These are phyloP conservation scores for Pythium scleroteichum DNA, from an alignment of 352 stramenopile genomes.

Conservation along the genomic window DNA sequence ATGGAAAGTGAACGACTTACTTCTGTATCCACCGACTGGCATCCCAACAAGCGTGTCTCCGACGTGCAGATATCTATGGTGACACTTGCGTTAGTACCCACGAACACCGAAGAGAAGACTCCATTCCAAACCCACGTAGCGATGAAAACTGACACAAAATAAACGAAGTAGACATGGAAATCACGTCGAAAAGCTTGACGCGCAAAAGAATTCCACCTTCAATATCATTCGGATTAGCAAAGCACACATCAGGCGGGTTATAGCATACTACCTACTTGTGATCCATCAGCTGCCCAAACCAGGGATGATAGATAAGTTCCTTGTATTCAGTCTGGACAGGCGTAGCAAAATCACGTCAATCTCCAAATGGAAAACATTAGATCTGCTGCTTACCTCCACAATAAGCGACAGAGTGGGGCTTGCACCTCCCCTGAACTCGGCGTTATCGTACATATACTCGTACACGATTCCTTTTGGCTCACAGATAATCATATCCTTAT, in stretches of 20 bases:
- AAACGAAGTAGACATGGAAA: slow-evolving; percentile 78
- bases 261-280: slow-evolving; percentile 45
- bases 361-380: not conserved
- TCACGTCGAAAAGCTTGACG: slow-evolving; percentile 65
- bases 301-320: slow-evolving; percentile 74
- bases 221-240: not conserved
- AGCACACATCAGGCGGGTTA: too few relatives aligned
- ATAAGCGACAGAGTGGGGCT: slow-evolving; percentile 68
- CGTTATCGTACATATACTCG: slow-evolving; percentile 81
- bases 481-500: slow-evolving; percentile 65
- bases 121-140: slow-evolving; percentile 48
- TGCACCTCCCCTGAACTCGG: slow-evolving; percentile 56
- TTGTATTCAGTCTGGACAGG: slow-evolving; percentile 84
- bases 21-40: slow-evolving; percentile 69
- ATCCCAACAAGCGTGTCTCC: slow-evolving; percentile 72
- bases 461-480: slow-evolving; percentile 82
- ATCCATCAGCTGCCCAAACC: slow-evolving; percentile 73
- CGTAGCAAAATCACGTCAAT: not conserved
- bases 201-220: slow-evolving; percentile 78
- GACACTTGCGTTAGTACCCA: slow-evolving; percentile 5
- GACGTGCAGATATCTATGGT: slow-evolving; percentile 64
- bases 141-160: slow-evolving; percentile 73
- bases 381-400: slow-evolving; percentile 42
- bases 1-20: slow-evolving; percentile 46
- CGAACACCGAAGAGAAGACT: not conserved